phyloP scores from a whole-genome alignment of 2,329 filamentous ascomycete species.

The Bipolaris bicolor region DNA sequence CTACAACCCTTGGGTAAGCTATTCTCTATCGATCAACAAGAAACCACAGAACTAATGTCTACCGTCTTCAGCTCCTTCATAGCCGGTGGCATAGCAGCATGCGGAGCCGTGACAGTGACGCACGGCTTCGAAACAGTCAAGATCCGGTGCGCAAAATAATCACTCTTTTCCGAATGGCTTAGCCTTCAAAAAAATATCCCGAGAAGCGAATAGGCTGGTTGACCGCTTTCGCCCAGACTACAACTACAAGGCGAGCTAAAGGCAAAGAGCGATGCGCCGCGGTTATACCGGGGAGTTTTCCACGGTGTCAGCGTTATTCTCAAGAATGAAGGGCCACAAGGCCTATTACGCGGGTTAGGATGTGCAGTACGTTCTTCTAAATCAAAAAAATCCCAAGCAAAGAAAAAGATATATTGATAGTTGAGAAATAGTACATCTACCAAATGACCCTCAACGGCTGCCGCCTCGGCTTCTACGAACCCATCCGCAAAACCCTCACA shows the following conservation, averaged over 20 bases:
- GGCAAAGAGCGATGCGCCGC: constrained; percentile 79
- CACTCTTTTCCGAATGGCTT: neutral
- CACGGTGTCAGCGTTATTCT: constrained; percentile 91
- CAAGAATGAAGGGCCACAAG: constrained; percentile 83
- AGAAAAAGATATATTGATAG: too few species aligned
- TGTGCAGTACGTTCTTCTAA: constrained; percentile 66
- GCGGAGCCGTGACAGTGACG: constrained; percentile 94
- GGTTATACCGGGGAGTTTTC: constrained; percentile 87
- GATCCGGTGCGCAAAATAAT: constrained; percentile 71
- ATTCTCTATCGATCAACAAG: neutral
- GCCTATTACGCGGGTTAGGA: constrained; percentile 86
- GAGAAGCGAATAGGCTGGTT: constrained; percentile 15
- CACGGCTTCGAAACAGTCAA: constrained; percentile 99
- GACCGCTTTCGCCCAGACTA: constrained; percentile 63
- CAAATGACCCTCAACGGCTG: constrained; percentile 96
- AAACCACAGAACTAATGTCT: constrained; percentile 1
- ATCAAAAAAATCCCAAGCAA: too few species aligned
- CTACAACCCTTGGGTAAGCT: constrained; percentile 56
- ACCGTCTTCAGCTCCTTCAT: constrained; percentile 74
- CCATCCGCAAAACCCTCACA: constrained; percentile 76
- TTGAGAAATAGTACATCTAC: constrained; percentile 74
- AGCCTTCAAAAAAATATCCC: too few species aligned
- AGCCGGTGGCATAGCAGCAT: constrained; percentile 94
- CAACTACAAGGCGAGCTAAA: constrained; percentile 97
- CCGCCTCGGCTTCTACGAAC: constrained; percentile 96